A percentile compares a stretch with the other conserved stretches of the same genome.
Conservation (phyloP, 768 basidiomycete genomes). For the Lanmaoa rubissima region DNA sequence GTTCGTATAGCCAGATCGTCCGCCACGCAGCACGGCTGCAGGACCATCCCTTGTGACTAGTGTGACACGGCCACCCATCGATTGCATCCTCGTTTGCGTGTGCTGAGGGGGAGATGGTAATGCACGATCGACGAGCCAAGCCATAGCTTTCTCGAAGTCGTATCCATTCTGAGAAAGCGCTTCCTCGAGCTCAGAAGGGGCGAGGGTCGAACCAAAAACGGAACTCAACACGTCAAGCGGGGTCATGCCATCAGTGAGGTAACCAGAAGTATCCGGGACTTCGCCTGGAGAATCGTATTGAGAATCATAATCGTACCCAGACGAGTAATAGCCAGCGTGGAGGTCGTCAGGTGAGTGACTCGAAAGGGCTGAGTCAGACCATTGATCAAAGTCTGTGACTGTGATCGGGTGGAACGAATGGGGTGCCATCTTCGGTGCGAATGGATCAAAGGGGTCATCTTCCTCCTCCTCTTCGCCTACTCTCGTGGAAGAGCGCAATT, state of each 20-base stretch:
- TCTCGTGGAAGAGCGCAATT: slow-evolving; percentile 62
- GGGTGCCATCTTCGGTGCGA: slow-evolving; percentile 44
- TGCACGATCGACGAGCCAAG: slow-evolving; percentile 82
- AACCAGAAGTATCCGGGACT: slow-evolving; percentile 53
- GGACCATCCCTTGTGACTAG: slow-evolving; percentile 58
- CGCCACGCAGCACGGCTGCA: slow-evolving; percentile 37
- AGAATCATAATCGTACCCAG: slow-evolving; percentile 32
- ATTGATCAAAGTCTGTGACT: slow-evolving; percentile 62
- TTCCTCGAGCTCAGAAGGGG: slow-evolving; percentile 90
- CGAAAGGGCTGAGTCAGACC: slow-evolving; percentile 53
- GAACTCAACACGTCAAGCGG: slow-evolving; percentile 95
- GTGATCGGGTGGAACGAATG: slow-evolving; percentile 63
- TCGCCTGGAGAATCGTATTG: slow-evolving; percentile 33
- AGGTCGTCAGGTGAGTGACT: slow-evolving; percentile 54
- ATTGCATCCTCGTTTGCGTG: slow-evolving; percentile 47
- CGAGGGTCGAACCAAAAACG: slow-evolving; percentile 88
- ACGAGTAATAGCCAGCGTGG: slow-evolving; percentile 31
- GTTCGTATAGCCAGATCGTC: slow-evolving; percentile 38
- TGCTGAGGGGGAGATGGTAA: slow-evolving; percentile 45
- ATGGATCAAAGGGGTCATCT: slow-evolving; percentile 86
- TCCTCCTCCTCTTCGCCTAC: slow-evolving; percentile 65
- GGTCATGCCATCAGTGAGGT: slow-evolving; percentile 91
- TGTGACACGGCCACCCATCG: slow-evolving; percentile 66
- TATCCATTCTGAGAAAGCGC: slow-evolving; percentile 85
- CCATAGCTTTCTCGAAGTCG: slow-evolving; percentile 96